Base-by-base conservation (phyloP, 768 basidiomycete species). In the Suillus paluster region DNA sequence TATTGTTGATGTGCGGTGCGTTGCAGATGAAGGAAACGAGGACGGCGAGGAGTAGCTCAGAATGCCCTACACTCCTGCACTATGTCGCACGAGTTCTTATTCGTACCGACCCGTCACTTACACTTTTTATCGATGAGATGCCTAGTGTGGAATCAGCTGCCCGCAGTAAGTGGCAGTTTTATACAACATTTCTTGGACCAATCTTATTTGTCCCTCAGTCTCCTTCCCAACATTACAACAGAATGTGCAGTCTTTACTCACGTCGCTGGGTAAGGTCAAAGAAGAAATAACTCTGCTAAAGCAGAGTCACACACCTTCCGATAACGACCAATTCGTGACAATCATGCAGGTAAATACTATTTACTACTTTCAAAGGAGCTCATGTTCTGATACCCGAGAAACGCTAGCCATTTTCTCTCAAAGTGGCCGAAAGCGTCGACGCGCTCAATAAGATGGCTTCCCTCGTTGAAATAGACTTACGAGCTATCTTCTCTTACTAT, bases 1-100 rank as follows among this genome's bases (percentile, higher is more conserved):
- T 8, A 27, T 14, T 7, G 5, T 15, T n/a, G 34, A 56, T 17
- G 7, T 39, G 23, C 36, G 19, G 46, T 55, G 4, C 38, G 14
- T 52, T 23, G 36, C 64, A 97, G 95, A 75, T 95, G 77, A 89
- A 86, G 70, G 94, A 95, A 66, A 95, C 89, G 9, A 92, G 86
- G 75, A 91, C 92, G 1, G 86, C 84, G 0, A 88, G 85, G 60
- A 84, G 84, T 0, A 84, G 84, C 0, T 54, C 84, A 0, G 86
- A 86, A 8, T 96, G 93, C 66, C 94, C 95, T 0, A 97, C 94
- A 0, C 78, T 98, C n/a, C 80, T 97, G 14, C 95, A 97, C 72
- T 97, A 94, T 70, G 73, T 97, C n/a, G 93, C 92, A 14, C 83
- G 84, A 52, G 82, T 91, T 7, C 79, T 97, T 17, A 68, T 91